Conservation (phyloP, 108 stramenopile species). For the Cyclotella cryptica region DNA sequence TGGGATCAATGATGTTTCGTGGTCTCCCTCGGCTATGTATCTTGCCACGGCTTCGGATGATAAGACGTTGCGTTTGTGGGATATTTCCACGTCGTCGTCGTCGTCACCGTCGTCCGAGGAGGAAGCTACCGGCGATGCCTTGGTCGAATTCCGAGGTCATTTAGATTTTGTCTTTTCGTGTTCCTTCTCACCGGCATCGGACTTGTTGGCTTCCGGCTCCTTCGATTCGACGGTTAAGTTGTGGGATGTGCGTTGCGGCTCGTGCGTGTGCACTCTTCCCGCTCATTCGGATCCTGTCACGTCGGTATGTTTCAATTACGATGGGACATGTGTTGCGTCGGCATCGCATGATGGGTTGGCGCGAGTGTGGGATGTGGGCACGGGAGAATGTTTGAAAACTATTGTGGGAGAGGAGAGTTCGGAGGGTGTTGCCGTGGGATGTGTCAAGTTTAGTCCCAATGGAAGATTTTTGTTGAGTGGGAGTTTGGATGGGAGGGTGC, state of each 20-base stretch:
- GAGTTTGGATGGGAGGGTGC: constrained; percentile 80
- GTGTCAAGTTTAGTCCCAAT: constrained; percentile 91
- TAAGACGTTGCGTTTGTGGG: constrained; percentile 91
- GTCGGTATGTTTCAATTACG: constrained; percentile 87
- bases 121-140: constrained; percentile 64
- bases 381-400: constrained; percentile 95
- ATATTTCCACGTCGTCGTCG: constrained; percentile 48
- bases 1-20: constrained; percentile 90
- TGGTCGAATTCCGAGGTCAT: constrained; percentile 92
- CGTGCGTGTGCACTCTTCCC: constrained; percentile 90
- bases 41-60: constrained; percentile 93
- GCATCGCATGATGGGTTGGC: constrained; percentile 93
- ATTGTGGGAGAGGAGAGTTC: constrained; percentile 76
- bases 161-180: constrained; percentile 91
- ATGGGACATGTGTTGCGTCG: constrained; percentile 86
- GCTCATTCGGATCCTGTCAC: constrained; percentile 98
- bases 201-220: constrained; percentile 84
- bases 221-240: constrained; percentile 96
- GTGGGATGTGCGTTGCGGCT: constrained; percentile 94
- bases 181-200: constrained; percentile 80
- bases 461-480: constrained; percentile 88
- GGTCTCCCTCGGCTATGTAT: constrained; percentile 69
- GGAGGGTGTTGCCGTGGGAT: constrained; percentile 80
- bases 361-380: constrained; percentile 95
- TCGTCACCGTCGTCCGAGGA: neutral